Percentiles rank a stretch among this genome's conserved stretches.
Evolutionary conservation across 2,329 filamentous ascomycete genomes (phyloP).

Genomic region (Monosporascus sp.): DNA sequence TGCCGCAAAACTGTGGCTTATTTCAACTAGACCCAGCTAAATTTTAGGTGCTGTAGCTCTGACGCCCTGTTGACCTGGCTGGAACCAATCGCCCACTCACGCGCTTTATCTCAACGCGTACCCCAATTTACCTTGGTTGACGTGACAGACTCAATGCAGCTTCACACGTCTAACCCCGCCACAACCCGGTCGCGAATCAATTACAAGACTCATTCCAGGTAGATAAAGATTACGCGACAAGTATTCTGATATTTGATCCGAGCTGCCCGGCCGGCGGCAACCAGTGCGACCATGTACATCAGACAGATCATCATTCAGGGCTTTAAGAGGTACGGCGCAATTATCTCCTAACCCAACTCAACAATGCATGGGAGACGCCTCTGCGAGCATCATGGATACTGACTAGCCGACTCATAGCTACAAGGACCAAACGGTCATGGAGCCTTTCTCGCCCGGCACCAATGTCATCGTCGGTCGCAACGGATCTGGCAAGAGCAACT

Average conservation of each 20-base stretch:
- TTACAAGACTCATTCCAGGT: constrained; percentile 2
- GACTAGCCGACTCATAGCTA: constrained; percentile 57
- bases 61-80: background rate
- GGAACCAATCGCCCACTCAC: background rate
- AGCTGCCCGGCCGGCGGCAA: constrained; percentile 30
- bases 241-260: constrained; percentile 17
- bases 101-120: background rate
- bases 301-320: constrained; percentile 99
- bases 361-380: too few relatives aligned
- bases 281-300: constrained; percentile 73
- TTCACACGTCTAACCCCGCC: constrained; percentile 4
- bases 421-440: constrained; percentile 98
- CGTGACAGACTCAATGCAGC: constrained; percentile 12
- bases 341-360: background rate
- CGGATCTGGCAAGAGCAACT: constrained; percentile 98
- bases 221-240: constrained; percentile 17
- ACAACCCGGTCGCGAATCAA: constrained; percentile 11
- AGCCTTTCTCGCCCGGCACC: constrained; percentile 93
- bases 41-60: too few relatives aligned
- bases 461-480: constrained; percentile 99
- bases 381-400: too few relatives aligned
- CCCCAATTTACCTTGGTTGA: background rate
- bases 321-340: constrained; percentile 79
- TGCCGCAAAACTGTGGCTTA: too few relatives aligned
- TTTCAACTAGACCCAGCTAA: too few relatives aligned